Conservation (phyloP, 495 filamentous ascomycete genomes). For the Poronia punctata region DNA sequence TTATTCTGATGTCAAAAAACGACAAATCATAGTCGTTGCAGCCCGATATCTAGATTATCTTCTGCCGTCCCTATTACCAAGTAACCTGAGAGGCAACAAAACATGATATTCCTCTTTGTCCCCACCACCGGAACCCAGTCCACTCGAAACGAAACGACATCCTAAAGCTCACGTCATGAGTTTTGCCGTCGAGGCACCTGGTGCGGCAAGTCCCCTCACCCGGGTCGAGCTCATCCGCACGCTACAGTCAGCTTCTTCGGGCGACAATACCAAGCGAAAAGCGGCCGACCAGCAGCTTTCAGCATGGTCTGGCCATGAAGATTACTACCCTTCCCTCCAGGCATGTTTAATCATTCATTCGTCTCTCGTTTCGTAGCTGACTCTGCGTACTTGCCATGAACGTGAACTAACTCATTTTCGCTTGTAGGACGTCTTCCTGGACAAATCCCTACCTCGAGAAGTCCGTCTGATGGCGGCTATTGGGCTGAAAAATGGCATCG, state of each 20-base stretch:
- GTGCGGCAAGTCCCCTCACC: conserved; percentile 46
- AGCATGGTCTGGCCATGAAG: conserved; percentile 69
- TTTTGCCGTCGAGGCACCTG: conserved; percentile 48
- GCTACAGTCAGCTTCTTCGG: conserved; percentile 65
- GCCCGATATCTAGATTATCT: too few species aligned
- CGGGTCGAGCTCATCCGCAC: conserved; percentile 64
- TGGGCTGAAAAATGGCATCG: conserved; percentile 90
- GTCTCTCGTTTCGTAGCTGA: not conserved
- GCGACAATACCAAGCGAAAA: conserved; percentile 65
- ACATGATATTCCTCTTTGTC: too few species aligned
- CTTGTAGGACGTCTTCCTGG: conserved; percentile 66
- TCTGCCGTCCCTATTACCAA: too few species aligned
- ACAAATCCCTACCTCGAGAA: conserved; percentile 64
- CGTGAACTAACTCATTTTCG: conserved; percentile 9
- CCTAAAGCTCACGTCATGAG: conserved; percentile 42
- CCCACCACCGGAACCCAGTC: too few species aligned
- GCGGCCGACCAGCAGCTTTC: conserved; percentile 76
- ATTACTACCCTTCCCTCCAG: conserved; percentile 77
- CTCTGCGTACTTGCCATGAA: conserved; percentile 12
- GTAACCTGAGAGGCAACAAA: too few species aligned
- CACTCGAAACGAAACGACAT: too few species aligned
- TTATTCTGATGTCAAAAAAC: too few species aligned
- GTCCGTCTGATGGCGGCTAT: conserved; percentile 86
- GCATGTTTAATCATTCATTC: too few species aligned
- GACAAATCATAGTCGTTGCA: too few species aligned